Evolutionary conservation across 192 early-diverging fungal genomes (phyloP).

Genomic region (Podochytrium sp.): DNA sequence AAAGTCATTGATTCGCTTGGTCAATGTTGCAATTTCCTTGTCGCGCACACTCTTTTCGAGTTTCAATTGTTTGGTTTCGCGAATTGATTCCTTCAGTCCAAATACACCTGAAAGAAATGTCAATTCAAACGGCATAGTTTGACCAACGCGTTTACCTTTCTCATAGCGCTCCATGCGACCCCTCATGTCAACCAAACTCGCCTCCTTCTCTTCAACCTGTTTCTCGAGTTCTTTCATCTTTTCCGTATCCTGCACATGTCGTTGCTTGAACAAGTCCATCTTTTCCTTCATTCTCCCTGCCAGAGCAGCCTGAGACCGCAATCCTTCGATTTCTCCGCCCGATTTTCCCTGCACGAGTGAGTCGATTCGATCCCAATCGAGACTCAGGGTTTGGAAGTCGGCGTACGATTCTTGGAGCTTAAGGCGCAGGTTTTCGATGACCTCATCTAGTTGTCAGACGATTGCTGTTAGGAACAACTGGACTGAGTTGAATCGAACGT

Average conservation of each 20-base stretch:
- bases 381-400: constrained; percentile 56
- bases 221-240: constrained; percentile 35
- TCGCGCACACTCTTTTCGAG: constrained; percentile 39
- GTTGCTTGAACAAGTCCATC: constrained; percentile 34
- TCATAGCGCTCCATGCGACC: constrained; percentile 49
- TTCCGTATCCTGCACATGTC: constrained; percentile 28
- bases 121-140: too few relatives aligned
- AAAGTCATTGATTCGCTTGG: constrained; percentile 48
- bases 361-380: constrained; percentile 61
- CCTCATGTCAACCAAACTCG: constrained; percentile 42
- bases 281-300: constrained; percentile 44
- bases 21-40: constrained; percentile 43
- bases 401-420: constrained; percentile 46
- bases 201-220: constrained; percentile 50
- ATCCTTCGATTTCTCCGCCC: constrained; percentile 22
- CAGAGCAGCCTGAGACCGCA: constrained; percentile 24
- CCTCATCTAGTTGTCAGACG: constrained; percentile 34
- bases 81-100: constrained; percentile 52
- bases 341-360: constrained; percentile 24
- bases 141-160: too few relatives aligned
- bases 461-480: not conserved
- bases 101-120: constrained; percentile 38
- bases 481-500: not conserved
- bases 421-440: constrained; percentile 38
- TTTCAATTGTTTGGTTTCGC: constrained; percentile 54